Evolutionary conservation across 2,329 filamentous ascomycete species (phyloP), one percentile per base, ranked within the genome.

Genomic region (Fusarium devonianum): DNA sequence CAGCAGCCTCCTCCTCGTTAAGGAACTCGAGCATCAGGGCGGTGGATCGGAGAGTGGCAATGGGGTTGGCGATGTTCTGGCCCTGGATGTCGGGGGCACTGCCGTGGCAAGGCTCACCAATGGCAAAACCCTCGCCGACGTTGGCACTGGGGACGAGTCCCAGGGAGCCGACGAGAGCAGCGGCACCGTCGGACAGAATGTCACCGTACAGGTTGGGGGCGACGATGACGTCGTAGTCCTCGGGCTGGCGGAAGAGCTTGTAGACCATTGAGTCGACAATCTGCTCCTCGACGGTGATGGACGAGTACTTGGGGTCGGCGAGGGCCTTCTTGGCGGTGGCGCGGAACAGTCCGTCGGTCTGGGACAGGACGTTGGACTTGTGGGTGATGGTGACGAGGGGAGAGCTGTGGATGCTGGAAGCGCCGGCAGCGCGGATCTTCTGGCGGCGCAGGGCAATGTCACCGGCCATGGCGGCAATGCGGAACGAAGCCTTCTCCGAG

Each of bases 181-280:
- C 94, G 39, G 94, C 93, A 60, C 92, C 93, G 73, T 99, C 94
- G 2, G 92, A 96, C 28, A 99, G 81, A 63, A 99, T 94, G 74
- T 99, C 94, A 62, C 94, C 94, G 76, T 99, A 97, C 54, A 99
- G 83, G 77, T 97, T 97, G 41, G 93, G 94, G 7, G 93, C 94
- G 35, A 99, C 94, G 64, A 99, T 96, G 62, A 97, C 93, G 72
- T 99, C 94, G 84, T 97, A 99, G 69, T 88, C 88, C 68, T 88
- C 83, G 32, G 94, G 94, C 75, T 97, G 91, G 56, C 93, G 90
- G 86, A 97, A 97, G 48, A 99, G 88, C 81, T 97, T 97, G 85
- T 97, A 97, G 49, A 97, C 92, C 94, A 99, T 99, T 55, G 88
- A 93, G 76, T 99, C 94, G 57, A 99, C 93, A 64, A 99, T 99